Evolutionary conservation across 1,284 basidiomycete genomes (phyloP).

Genomic region (Xerocomus minutiporus): DNA sequence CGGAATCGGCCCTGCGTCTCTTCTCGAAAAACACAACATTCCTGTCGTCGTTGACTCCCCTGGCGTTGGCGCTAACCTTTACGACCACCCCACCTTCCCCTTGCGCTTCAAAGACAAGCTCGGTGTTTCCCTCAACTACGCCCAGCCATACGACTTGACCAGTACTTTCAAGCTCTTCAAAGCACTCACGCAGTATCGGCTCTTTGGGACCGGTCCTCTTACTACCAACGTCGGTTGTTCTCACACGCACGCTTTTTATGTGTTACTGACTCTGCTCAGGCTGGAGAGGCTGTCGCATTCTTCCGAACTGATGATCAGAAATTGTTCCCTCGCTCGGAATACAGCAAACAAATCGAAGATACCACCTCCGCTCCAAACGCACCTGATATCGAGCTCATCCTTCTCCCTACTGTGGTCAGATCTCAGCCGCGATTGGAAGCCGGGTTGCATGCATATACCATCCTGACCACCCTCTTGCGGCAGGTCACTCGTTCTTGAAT

Average conservation of each 20-base stretch:
- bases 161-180: slow-evolving; percentile 35
- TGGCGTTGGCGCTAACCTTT: slow-evolving; percentile 56
- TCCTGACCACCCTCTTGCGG: slow-evolving; percentile 25
- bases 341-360: slow-evolving; percentile 42
- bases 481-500: slow-evolving; percentile 1
- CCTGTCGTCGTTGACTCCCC: slow-evolving; percentile 51
- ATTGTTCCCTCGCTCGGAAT: slow-evolving; percentile 46
- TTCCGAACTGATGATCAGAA: slow-evolving; percentile 50
- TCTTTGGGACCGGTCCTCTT: slow-evolving; percentile 44
- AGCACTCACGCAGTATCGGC: slow-evolving; percentile 41
- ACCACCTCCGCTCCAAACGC: slow-evolving; percentile 50
- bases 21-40: slow-evolving; percentile 48
- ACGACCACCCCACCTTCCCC: slow-evolving; percentile 53
- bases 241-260: neutral
- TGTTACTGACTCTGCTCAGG: slow-evolving; percentile 32
- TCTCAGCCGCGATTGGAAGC: neutral
- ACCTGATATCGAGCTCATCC: slow-evolving; percentile 62
- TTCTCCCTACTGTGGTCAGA: slow-evolving; percentile 36
- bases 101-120: slow-evolving; percentile 49
- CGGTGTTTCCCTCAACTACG: slow-evolving; percentile 39
- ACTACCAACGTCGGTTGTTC: slow-evolving; percentile 47
- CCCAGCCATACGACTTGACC: slow-evolving; percentile 35
- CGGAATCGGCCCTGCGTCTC: slow-evolving; percentile 56
- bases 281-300: slow-evolving; percentile 57
- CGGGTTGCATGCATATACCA: slow-evolving; percentile 17